A percentile compares a stretch with the other conserved stretches of the same genome.
phyloP scores from a whole-genome alignment of 768 basidiomycete species.

The Leucogyrophana mollusca region DNA sequence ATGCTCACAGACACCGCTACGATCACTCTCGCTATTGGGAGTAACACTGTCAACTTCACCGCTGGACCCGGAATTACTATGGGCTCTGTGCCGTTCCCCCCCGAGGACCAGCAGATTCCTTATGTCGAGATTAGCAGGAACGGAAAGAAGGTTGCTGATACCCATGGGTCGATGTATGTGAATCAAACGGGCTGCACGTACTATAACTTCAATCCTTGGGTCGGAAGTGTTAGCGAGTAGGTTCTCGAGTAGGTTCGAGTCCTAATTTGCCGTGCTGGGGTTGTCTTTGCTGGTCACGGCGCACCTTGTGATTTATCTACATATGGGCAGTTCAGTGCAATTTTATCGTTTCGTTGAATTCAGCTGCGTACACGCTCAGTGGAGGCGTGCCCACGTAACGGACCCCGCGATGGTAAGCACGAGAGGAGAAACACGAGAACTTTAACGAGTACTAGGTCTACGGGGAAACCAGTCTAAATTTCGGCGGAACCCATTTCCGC shows the following conservation, averaged over 20 bases:
- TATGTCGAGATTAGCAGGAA: slow-evolving; percentile 23
- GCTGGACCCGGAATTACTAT: slow-evolving; percentile 18
- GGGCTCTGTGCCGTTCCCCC: slow-evolving; percentile 22
- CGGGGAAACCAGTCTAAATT: no score
- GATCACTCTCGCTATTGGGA: slow-evolving; percentile 30
- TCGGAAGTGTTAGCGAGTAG: slow-evolving; percentile 13
- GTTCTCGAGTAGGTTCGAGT: not conserved
- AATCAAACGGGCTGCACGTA: slow-evolving; percentile 19
- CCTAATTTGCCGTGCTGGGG: not conserved
- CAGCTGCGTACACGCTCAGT: no score
- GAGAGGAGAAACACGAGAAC: no score
- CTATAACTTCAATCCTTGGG: slow-evolving; percentile 28
- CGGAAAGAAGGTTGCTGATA: slow-evolving; percentile 10
- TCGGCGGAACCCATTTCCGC: no score
- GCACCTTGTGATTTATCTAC: no score
- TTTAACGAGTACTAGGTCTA: no score
- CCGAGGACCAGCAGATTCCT: slow-evolving; percentile 23
- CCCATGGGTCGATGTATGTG: slow-evolving; percentile 17
- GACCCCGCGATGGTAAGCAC: no score
- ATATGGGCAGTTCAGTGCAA: no score
- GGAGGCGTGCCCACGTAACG: no score
- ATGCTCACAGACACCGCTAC: slow-evolving; percentile 30
- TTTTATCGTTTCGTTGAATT: no score
- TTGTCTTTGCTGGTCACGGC: no score
- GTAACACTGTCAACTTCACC: slow-evolving; percentile 15